phyloP scores from a whole-genome alignment of 768 basidiomycete species.

The Boletus bicolor region DNA sequence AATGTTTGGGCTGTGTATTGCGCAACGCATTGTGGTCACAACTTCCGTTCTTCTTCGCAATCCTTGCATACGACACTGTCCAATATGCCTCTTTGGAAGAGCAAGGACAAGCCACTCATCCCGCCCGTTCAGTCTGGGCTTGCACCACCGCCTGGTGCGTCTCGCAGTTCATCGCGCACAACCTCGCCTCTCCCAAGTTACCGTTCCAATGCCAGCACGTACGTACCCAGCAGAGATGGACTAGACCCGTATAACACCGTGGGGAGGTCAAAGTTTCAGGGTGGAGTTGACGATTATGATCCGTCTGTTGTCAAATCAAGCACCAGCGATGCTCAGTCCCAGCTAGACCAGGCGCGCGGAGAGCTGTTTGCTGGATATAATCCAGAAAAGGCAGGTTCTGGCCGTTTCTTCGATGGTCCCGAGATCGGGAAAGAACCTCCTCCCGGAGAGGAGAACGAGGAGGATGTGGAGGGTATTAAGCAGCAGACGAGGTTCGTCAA shows the following conservation, averaged over 20 bases:
- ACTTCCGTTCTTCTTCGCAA: constrained; percentile 1
- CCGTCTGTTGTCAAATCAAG: constrained; percentile 4
- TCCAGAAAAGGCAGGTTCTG: constrained; percentile 53
- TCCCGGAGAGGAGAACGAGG: constrained; percentile 73
- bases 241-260: constrained; percentile 44
- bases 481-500: constrained; percentile 84
- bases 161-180: constrained; percentile 31
- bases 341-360: constrained; percentile 63
- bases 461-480: constrained; percentile 94
- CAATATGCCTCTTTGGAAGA: constrained; percentile 47
- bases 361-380: constrained; percentile 78
- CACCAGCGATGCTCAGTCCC: constrained; percentile 33
- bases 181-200: constrained; percentile 41
- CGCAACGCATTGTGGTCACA: neutral
- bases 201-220: constrained; percentile 57
- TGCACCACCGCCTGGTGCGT: constrained; percentile 23
- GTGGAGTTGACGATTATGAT: constrained; percentile 25
- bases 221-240: constrained; percentile 67
- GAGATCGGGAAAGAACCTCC: constrained; percentile 41
- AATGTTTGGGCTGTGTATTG: no score
- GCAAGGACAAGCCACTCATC: constrained; percentile 61
- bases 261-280: constrained; percentile 28
- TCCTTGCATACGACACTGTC: neutral
- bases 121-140: constrained; percentile 56
- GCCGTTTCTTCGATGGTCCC: constrained; percentile 70